phyloP scores from a whole-genome alignment of 2,329 filamentous ascomycete species.

The Metarhizium brunneum region DNA sequence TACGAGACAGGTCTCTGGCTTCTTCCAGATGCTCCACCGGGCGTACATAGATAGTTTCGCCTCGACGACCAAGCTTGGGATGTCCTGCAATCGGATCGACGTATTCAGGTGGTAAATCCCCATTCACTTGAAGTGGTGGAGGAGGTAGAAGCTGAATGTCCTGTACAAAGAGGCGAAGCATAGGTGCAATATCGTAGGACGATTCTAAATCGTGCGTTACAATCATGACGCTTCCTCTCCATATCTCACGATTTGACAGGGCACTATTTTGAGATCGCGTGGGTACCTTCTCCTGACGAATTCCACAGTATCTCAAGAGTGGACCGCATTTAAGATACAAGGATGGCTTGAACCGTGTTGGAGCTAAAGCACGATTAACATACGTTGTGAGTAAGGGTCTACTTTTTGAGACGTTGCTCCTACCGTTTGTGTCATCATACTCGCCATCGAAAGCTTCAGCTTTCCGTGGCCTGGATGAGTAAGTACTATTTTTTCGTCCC shows the following conservation, averaged over 20 bases:
- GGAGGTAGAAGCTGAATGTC: conserved; percentile 74
- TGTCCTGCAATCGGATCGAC: conserved; percentile 85
- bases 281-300: conserved; percentile 52
- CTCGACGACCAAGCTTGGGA: conserved; percentile 74
- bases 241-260: conserved; percentile 59
- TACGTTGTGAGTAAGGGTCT: neutral
- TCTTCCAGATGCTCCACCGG: conserved; percentile 82
- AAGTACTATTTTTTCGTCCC: conserved; percentile 36
- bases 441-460: conserved; percentile 58
- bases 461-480: conserved; percentile 38
- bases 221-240: conserved; percentile 93
- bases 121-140: conserved; percentile 58
- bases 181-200: conserved; percentile 70
- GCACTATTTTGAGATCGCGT: conserved; percentile 16
- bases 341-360: conserved; percentile 71
- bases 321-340: conserved; percentile 87
- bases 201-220: conserved; percentile 81
- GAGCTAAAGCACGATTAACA: conserved; percentile 26
- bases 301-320: conserved; percentile 79
- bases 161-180: conserved; percentile 76
- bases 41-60: conserved; percentile 78
- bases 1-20: conserved; percentile 64
- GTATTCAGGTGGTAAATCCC: conserved; percentile 67
- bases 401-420: conserved; percentile 10
- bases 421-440: conserved; percentile 54